Percentiles rank a stretch among this genome's conserved stretches.
These are phyloP conservation scores for Spergularia marina DNA, from an alignment of 148 eudicot genomes.

Conservation along the genomic window DNA sequence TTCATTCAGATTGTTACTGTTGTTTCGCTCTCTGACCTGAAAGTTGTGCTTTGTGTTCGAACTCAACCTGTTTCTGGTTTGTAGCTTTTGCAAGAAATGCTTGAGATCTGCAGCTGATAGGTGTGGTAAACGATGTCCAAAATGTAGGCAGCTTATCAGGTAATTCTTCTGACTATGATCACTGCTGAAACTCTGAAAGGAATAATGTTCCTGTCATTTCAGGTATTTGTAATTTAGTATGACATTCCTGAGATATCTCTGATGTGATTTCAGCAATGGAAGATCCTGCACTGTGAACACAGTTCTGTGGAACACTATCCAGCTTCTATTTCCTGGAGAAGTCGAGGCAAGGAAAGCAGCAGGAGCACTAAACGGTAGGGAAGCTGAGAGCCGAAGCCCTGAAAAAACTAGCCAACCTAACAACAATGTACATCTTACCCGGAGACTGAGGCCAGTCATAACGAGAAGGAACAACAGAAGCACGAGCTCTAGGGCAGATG, in stretches of 20 bases:
- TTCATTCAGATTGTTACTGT: background rate
- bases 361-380: conserved; percentile 27
- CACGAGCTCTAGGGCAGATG: background rate
- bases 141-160: conserved; percentile 94
- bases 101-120: conserved; percentile 80
- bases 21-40: background rate
- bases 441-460: conserved; percentile 22
- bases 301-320: conserved; percentile 98
- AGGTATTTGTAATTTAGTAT: too few species aligned
- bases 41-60: background rate
- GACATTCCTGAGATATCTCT: background rate
- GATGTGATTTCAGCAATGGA: conserved; percentile 51
- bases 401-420: background rate
- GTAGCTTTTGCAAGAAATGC: conserved; percentile 91
- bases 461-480: conserved; percentile 11
- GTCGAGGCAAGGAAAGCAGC: conserved; percentile 69
- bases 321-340: conserved; percentile 87
- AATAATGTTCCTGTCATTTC: too few species aligned
- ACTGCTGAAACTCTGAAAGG: background rate
- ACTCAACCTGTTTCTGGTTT: conserved; percentile 1
- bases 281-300: conserved; percentile 95
- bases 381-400: conserved; percentile 28
- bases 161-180: conserved; percentile 6
- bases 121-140: conserved; percentile 86
- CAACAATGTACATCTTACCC: conserved; percentile 14